phyloP scores from a whole-genome alignment of 2,329 filamentous ascomycete species.

The Talaromyces sp. region DNA sequence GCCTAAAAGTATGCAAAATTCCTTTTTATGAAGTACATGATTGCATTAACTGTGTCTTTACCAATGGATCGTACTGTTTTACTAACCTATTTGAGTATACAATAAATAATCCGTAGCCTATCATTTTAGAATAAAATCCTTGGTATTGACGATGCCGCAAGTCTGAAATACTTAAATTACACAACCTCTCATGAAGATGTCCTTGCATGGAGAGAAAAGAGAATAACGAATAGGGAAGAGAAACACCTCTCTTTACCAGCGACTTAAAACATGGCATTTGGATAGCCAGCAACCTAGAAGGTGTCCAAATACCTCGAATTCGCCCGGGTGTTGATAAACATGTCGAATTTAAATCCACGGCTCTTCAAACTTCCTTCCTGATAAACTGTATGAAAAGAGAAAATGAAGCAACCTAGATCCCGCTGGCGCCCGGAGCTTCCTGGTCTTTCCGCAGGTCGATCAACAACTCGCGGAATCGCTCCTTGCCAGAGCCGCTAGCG shows the following conservation, averaged over 20 bases:
- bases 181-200: conserved; percentile 22
- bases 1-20: not conserved
- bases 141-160: conserved; percentile 30
- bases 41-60: not conserved
- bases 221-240: conserved; percentile 9
- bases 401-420: conserved; percentile 39
- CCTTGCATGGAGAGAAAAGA: conserved; percentile 25
- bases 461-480: conserved; percentile 90
- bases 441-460: conserved; percentile 89
- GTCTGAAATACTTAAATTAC: conserved; percentile 30
- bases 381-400: not conserved
- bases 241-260: conserved; percentile 11
- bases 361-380: conserved; percentile 8
- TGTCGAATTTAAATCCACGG: conserved; percentile 6
- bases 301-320: conserved; percentile 6
- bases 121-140: conserved; percentile 6
- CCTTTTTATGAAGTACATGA: not conserved
- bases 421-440: conserved; percentile 68
- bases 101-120: not conserved
- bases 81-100: not conserved
- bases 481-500: conserved; percentile 88
- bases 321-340: conserved; percentile 9
- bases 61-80: not conserved
- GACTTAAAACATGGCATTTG: conserved; percentile 9
- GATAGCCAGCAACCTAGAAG: conserved; percentile 12